Percentiles rank a stretch among this genome's conserved stretches.
phyloP scores from a whole-genome alignment of 2,329 filamentous ascomycete species.

The Fusarium sp. region DNA sequence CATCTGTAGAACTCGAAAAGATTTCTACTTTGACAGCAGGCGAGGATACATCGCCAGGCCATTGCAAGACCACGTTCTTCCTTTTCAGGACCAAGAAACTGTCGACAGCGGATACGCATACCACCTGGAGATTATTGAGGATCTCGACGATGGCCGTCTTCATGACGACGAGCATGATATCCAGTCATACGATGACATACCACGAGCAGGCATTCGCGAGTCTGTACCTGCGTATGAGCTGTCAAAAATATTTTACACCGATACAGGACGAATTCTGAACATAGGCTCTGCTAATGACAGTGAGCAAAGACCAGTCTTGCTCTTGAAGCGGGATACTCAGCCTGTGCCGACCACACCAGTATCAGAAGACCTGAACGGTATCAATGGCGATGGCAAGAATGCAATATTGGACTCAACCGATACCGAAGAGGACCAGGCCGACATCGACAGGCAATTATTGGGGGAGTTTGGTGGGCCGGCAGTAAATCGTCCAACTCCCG shows the following conservation, averaged over 20 bases:
- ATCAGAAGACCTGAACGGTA: conserved; percentile 42
- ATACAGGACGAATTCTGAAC: conserved; percentile 88
- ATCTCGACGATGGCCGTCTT: conserved; percentile 69
- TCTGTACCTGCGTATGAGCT: conserved; percentile 67
- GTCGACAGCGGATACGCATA: conserved; percentile 68
- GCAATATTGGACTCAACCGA: conserved; percentile 25
- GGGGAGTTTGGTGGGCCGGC: conserved; percentile 25
- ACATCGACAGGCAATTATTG: conserved; percentile 57
- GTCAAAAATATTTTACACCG: conserved; percentile 92
- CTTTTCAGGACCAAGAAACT: conserved; percentile 5
- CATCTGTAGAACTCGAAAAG: conserved; percentile 71
- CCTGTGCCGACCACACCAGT: conserved; percentile 10
- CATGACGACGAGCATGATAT: conserved; percentile 54
- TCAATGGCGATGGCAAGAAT: conserved; percentile 1
- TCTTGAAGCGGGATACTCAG: conserved; percentile 46
- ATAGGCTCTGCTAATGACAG: conserved; percentile 67
- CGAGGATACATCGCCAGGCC: conserved; percentile 24
- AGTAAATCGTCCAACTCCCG: conserved; percentile 1
- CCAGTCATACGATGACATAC: conserved; percentile 53
- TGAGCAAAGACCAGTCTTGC: conserved; percentile 50
- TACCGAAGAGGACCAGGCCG: conserved; percentile 52
- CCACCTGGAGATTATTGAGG: conserved; percentile 82
- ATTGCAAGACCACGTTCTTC: neutral
- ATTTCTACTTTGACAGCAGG: conserved; percentile 35
- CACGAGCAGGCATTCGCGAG: conserved; percentile 60